phyloP scores from a whole-genome alignment of 768 basidiomycete species.

The Rubroboletus satanas region DNA sequence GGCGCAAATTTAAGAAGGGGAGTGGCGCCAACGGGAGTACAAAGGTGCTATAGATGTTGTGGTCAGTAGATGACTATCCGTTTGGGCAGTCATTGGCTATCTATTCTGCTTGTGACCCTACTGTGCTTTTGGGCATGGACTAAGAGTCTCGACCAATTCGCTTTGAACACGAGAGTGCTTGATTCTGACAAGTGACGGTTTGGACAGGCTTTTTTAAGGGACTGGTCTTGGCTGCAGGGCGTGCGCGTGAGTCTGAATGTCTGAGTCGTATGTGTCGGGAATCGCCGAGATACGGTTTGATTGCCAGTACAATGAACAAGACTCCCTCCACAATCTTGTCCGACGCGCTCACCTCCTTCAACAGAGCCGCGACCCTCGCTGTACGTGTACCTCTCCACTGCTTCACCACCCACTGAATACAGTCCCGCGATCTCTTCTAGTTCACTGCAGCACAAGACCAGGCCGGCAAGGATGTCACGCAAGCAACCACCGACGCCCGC shows the following conservation, averaged over 20 bases:
- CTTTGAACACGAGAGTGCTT: constrained; percentile 18
- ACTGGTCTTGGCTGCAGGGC: background rate
- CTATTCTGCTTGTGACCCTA: constrained; percentile 2
- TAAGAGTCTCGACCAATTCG: constrained; percentile 10
- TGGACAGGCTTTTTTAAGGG: constrained; percentile 30
- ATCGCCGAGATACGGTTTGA: constrained; percentile 22
- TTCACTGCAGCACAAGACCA: constrained; percentile 55
- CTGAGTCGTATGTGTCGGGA: constrained; percentile 10
- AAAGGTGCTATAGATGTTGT: constrained; percentile 31
- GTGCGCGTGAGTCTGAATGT: background rate
- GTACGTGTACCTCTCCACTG: constrained; percentile 25
- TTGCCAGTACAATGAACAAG: constrained; percentile 26
- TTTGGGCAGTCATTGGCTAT: constrained; percentile 16
- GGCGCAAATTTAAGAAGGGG: constrained; percentile 67
- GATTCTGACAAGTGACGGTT: constrained; percentile 12
- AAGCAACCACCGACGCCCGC: constrained; percentile 42
- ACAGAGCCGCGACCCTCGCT: constrained; percentile 38
- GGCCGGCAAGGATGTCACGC: constrained; percentile 49
- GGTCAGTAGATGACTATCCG: constrained; percentile 2
- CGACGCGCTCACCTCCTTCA: constrained; percentile 41
- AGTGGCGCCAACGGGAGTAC: constrained; percentile 27
- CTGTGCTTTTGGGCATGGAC: background rate
- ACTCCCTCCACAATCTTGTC: constrained; percentile 36
- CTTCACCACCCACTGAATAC: background rate
- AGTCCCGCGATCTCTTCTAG: constrained; percentile 30